These are phyloP conservation scores for Yamadazyma diddensiae DNA, from an alignment of 1,139 yeast species.

Conservation along the genomic window DNA sequence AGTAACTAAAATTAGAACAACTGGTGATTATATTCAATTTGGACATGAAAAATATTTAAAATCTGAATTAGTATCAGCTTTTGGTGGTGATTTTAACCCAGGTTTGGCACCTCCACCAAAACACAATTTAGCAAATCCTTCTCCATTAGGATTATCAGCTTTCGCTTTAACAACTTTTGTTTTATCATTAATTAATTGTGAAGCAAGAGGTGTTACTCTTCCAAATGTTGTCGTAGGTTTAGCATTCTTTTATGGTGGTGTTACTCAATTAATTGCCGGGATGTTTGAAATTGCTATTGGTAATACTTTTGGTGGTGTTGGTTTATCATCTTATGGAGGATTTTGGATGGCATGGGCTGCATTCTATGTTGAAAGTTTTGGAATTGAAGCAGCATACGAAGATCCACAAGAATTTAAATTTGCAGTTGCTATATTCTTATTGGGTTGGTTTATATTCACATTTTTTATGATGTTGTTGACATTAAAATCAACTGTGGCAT, in stretches of 20 bases:
- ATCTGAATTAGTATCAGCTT: slow-evolving; percentile 61
- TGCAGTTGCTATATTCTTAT: slow-evolving; percentile 71
- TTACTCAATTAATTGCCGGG: slow-evolving; percentile 70
- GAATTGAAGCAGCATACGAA: slow-evolving; percentile 59
- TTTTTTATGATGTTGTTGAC: slow-evolving; percentile 65
- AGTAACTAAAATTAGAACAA: slow-evolving; percentile 28
- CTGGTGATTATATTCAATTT: slow-evolving; percentile 62
- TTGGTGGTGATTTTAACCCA: slow-evolving; percentile 71
- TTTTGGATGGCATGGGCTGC: slow-evolving; percentile 88
- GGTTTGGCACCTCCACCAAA: slow-evolving; percentile 63
- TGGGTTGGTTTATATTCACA: slow-evolving; percentile 83
- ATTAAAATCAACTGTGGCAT: slow-evolving; percentile 75
- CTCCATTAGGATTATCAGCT: slow-evolving; percentile 81
- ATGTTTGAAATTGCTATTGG: slow-evolving; percentile 75
- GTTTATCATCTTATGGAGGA: slow-evolving; percentile 79
- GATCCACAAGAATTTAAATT: slow-evolving; percentile 27
- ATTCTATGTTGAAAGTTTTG: slow-evolving; percentile 68
- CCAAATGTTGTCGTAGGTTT: slow-evolving; percentile 52
- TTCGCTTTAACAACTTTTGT: slow-evolving; percentile 87
- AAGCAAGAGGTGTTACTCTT: slow-evolving; percentile 32
- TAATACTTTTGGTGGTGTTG: slow-evolving; percentile 90
- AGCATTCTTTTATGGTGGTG: slow-evolving; percentile 86
- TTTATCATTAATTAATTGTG: slow-evolving; percentile 53
- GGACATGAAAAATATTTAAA: slow-evolving; percentile 70
- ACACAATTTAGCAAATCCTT: slow-evolving; percentile 80